Evolutionary conservation across 176 grass and related monocot species (phyloP), one percentile per base, ranked within the genome.

Genomic region (Metroxylon sagu): DNA sequence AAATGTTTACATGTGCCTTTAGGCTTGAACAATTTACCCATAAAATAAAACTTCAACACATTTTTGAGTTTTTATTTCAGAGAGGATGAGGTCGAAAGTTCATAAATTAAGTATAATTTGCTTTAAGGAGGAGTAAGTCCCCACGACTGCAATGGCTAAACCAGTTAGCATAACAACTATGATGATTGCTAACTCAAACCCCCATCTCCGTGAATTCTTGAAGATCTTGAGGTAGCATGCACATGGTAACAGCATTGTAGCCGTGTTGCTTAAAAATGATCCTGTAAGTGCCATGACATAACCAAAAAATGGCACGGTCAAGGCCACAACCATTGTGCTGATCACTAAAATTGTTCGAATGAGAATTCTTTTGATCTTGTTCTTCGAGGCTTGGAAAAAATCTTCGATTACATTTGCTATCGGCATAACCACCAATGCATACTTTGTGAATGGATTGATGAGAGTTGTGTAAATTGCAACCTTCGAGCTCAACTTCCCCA

Each of bases 371-470:
- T 70, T 7, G 0, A 50, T 49, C 53, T 35, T 85, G 8, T 71
- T 60, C 59, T 86, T 85, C 16, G 61, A 75, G 26, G 73, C 43
- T 17, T 67, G 75, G 19, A 87, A 71, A n/a, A 53, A 56, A 23
- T 84, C 83, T 48, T 95, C 90, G 8, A 90, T 76, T 7, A 86
- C 86, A 53, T 86, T 79, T 6, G 90, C 79, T 59, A 81, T 71
- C 0, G 79, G 79, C 18, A 51, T 70, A 4, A 76, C 58, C 5
- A 81, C 14, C 65, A 81, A 27, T 2, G 79, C 70, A 14, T 79
- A 95, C 74, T 90, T 95, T 58, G 76, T 79, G 65, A 89, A 77
- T 1, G 90, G 90, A 39, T 89, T 95, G 76, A 95, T 79, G 12
- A 95, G 57, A 18, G 90, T 90, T 1, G 83, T 87, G 83, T 89